Evolutionary conservation across 2,329 filamentous ascomycete species (phyloP), one percentile per base, ranked within the genome.

Genomic region (Lecanoromycetidae sp.): DNA sequence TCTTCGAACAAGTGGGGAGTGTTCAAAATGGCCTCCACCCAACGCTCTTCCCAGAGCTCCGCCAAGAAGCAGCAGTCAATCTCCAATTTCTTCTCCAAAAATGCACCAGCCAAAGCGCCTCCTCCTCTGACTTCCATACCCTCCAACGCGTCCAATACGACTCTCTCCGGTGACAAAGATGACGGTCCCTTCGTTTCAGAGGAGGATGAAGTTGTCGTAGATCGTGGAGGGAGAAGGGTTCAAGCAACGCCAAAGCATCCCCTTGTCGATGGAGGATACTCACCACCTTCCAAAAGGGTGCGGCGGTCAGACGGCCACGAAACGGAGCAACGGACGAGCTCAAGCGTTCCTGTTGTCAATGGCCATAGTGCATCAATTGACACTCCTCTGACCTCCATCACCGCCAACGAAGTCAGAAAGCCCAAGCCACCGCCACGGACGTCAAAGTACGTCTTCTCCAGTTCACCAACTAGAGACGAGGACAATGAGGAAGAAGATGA

Each of bases 1-100:
- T 19, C 4, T 3, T 27, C 23, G 1, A 4, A 7, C 4, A 10
- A 15, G 17, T 15, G 26, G 7, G 6, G 10, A n/a, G n/a, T 22
- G 40, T 12, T 15, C 22, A 38, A 6, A 23, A 49, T 44, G 41
- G 46, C 40, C n/a, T 30, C 26, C n/a, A 20, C 22, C 13, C 26
- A 40, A n/a, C 38, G 10, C 33, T 40, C 36, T 10, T 48, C 45
- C 4, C 45, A 51, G n/a, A 10, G 15, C 9, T 70, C 45, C 15
- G 46, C 49, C 46, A 84, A 82, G 64, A 84, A 82, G 57, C 86
- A 95, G 60, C 76, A 82, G 55, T 85, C 86, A 1, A 81, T 95
- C 52, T 91, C 86, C 3, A 88, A 80, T 60, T 94, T 94, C 66
- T 94, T 94, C 61, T 76, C 79, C 1, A 78, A 77, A 45, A 34